Evolutionary conservation across 2,329 filamentous ascomycete species (phyloP).

Genomic region (Aspergillus sojae): DNA sequence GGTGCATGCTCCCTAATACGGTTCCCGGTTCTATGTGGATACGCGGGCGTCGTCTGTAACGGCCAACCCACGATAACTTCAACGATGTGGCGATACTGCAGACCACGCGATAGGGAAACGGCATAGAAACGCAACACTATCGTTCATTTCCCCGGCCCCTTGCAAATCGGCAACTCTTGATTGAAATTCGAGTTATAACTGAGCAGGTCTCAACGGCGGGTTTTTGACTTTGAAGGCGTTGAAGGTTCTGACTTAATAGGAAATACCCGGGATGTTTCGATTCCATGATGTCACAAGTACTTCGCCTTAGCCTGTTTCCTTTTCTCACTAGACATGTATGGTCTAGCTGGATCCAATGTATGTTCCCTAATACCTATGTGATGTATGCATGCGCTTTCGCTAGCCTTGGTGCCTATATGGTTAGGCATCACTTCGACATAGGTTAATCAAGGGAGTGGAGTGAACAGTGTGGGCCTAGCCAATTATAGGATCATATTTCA

Average conservation of each 20-base stretch:
- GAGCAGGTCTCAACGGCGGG: constrained; percentile 17
- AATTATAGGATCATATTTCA: neutral
- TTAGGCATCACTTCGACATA: neutral
- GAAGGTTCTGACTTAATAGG: constrained; percentile 2
- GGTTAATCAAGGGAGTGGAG: neutral
- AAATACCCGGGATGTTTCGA: constrained; percentile 13
- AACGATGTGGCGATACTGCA: neutral
- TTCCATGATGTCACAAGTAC: neutral
- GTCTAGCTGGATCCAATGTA: neutral
- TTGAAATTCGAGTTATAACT: neutral
- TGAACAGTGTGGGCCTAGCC: neutral
- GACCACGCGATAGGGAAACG: neutral
- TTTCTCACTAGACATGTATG: neutral
- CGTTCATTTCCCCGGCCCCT: neutral
- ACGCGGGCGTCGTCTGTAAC: neutral
- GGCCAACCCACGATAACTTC: neutral
- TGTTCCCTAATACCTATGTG: neutral
- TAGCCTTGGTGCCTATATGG: neutral
- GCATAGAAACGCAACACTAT: neutral
- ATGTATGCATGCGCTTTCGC: neutral
- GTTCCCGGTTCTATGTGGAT: neutral
- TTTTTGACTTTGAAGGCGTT: constrained; percentile 6
- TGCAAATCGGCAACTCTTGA: neutral
- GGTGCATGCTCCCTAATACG: too few species aligned
- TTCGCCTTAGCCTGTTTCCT: neutral